phyloP scores from a whole-genome alignment of 805 yeast species.

The Yamadazyma sp. region DNA sequence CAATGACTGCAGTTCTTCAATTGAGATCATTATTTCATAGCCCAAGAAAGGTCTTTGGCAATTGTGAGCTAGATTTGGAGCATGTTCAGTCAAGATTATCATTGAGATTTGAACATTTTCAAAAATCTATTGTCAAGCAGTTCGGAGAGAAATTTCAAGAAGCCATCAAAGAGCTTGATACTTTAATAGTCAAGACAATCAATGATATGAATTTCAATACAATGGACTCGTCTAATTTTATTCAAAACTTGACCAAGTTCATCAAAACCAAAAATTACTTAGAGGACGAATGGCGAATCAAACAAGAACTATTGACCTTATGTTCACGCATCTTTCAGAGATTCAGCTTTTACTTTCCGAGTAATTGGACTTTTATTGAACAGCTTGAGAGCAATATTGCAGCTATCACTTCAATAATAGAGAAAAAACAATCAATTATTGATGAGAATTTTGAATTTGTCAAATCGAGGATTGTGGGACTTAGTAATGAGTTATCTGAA shows the following conservation, averaged over 20 bases:
- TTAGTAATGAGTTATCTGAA: slow-evolving; percentile 33
- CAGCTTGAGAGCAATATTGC: slow-evolving; percentile 54
- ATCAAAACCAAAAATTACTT: slow-evolving; percentile 5
- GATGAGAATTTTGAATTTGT: slow-evolving; percentile 42
- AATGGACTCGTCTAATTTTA: slow-evolving; percentile 10
- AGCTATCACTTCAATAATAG: slow-evolving; percentile 38
- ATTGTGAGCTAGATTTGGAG: slow-evolving; percentile 41
- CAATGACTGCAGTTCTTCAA: slow-evolving; percentile 41
- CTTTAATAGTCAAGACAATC: slow-evolving; percentile 29
- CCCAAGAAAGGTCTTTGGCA: slow-evolving; percentile 5
- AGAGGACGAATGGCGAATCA: slow-evolving; percentile 5
- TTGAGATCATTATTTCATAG: slow-evolving; percentile 49
- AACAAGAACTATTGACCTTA: slow-evolving; percentile 3
- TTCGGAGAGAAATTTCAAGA: slow-evolving; percentile 39
- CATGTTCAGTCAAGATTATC: slow-evolving; percentile 52
- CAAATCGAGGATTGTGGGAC: slow-evolving; percentile 38
- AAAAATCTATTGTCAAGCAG: slow-evolving; percentile 37
- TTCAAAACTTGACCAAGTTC: slow-evolving; percentile 7
- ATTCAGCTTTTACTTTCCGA: slow-evolving; percentile 38
- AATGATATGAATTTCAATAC: slow-evolving; percentile 12
- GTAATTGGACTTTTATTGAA: slow-evolving; percentile 58
- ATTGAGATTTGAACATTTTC: slow-evolving; percentile 60
- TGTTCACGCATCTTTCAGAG: slow-evolving; percentile 5
- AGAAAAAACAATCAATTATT: slow-evolving; percentile 33
- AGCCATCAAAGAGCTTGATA: slow-evolving; percentile 25